Evolutionary conservation across 306 rosid genomes (phyloP).

Genomic region (Gastrolobium bilobum): DNA sequence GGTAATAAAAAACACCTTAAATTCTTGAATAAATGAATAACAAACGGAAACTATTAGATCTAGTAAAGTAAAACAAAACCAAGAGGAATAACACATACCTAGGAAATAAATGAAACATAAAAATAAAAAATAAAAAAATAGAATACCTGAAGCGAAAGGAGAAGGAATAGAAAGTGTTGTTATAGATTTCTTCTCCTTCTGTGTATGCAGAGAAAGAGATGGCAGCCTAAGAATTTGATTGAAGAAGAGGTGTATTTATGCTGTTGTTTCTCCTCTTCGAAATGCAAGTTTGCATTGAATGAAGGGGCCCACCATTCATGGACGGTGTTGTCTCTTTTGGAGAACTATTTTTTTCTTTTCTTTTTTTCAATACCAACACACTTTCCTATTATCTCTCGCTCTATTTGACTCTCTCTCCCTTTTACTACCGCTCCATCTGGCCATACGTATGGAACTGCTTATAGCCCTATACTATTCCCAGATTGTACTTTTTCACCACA

Average conservation of each 20-base stretch:
- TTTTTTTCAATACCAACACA: background rate
- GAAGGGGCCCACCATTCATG: background rate
- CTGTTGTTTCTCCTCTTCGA: background rate
- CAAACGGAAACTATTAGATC: background rate
- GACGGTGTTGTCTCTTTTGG: background rate
- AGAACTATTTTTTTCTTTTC: background rate
- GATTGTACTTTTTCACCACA: too few relatives aligned
- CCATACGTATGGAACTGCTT: constrained; percentile 17
- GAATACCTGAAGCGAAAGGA: constrained; percentile 26
- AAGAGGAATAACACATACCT: too few relatives aligned
- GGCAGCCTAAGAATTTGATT: background rate
- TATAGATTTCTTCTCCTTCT: background rate
- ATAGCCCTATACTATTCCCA: too few relatives aligned
- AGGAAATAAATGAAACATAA: too few relatives aligned
- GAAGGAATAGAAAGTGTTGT: background rate
- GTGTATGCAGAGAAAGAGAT: background rate
- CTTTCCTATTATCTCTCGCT: background rate
- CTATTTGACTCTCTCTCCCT: constrained; percentile 8
- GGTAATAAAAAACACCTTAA: too few relatives aligned
- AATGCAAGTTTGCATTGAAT: background rate
- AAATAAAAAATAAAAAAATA: background rate
- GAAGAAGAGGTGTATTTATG: background rate
- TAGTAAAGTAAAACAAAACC: background rate
- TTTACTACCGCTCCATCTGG: background rate
- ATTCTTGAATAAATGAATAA: background rate